Conservation (phyloP, 352 stramenopile species). For the Peronosclerospora sorghi region DNA sequence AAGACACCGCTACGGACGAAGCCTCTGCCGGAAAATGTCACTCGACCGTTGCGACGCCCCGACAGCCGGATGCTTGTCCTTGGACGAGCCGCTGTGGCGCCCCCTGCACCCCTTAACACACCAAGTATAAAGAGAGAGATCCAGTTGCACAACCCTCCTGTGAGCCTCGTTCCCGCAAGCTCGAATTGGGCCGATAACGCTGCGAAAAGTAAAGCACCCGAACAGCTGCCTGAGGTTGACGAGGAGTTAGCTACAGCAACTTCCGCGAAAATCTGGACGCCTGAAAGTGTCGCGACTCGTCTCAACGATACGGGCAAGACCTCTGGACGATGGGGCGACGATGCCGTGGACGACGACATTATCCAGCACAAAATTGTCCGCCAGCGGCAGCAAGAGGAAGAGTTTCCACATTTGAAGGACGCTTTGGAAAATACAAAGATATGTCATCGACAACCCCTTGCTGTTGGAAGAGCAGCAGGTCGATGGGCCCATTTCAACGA, state of each 20-base stretch:
- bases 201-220: conserved; percentile 2
- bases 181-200: conserved; percentile 29
- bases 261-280: conserved; percentile 16
- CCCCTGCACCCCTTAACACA: conserved; percentile 68
- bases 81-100: conserved; percentile 16
- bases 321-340: conserved; percentile 56
- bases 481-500: conserved; percentile 16
- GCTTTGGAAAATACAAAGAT: conserved; percentile 9
- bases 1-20: conserved; percentile 38
- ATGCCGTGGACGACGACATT: conserved; percentile 63
- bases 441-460: conserved; percentile 2
- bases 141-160: conserved; percentile 28
- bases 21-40: conserved; percentile 19
- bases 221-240: conserved; percentile 1
- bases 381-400: conserved; percentile 15
- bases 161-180: conserved; percentile 26
- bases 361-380: conserved; percentile 17
- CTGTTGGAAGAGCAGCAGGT: conserved; percentile 12
- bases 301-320: conserved; percentile 1
- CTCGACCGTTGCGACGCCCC: conserved; percentile 8
- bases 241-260: not conserved
- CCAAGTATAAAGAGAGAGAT: conserved; percentile 59
- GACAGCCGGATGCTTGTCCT: conserved; percentile 50
- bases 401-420: conserved; percentile 36
- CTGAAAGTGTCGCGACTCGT: conserved; percentile 7